These are phyloP conservation scores for Trichosporon inkin DNA, from an alignment of 1,284 basidiomycete species.

Conservation along the genomic window DNA sequence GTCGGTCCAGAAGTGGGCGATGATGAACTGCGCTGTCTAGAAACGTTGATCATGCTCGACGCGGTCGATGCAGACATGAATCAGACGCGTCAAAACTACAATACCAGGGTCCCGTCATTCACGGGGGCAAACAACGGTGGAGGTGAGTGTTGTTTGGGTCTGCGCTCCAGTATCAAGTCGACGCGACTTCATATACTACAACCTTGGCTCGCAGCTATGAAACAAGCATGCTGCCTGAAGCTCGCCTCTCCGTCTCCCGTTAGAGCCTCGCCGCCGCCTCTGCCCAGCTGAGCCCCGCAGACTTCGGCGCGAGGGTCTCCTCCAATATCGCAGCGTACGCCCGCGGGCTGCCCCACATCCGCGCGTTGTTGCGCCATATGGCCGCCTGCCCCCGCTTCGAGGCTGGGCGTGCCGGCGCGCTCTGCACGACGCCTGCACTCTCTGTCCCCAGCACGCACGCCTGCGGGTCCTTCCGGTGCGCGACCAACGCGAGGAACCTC, in stretches of 20 bases:
- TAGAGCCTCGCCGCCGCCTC: conserved; percentile 15
- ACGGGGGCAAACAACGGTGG: conserved; percentile 5
- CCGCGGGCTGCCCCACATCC: conserved; percentile 10
- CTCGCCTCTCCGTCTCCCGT: not conserved
- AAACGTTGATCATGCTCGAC: not conserved
- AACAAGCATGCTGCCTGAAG: not conserved
- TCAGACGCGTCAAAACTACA: not conserved
- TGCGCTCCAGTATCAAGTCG: no score
- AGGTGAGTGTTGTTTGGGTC: not conserved
- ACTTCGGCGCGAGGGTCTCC: conserved; percentile 16
- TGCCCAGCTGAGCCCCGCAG: conserved; percentile 12
- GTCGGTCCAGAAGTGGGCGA: no score
- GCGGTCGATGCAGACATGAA: not conserved
- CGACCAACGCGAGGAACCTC: conserved; percentile 4
- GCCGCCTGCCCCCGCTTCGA: conserved; percentile 16
- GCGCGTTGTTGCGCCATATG: conserved; percentile 19
- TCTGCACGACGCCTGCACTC: conserved; percentile 16
- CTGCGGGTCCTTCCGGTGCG: not conserved
- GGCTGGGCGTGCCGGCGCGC: not conserved
- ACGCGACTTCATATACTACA: no score
- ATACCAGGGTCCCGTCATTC: not conserved
- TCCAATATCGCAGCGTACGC: conserved; percentile 13
- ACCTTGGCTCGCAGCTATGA: not conserved
- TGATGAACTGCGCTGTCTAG: no score
- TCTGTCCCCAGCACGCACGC: conserved; percentile 21